Conservation (phyloP, 176 grass and related monocot species). For the Pontederia paniculata region DNA sequence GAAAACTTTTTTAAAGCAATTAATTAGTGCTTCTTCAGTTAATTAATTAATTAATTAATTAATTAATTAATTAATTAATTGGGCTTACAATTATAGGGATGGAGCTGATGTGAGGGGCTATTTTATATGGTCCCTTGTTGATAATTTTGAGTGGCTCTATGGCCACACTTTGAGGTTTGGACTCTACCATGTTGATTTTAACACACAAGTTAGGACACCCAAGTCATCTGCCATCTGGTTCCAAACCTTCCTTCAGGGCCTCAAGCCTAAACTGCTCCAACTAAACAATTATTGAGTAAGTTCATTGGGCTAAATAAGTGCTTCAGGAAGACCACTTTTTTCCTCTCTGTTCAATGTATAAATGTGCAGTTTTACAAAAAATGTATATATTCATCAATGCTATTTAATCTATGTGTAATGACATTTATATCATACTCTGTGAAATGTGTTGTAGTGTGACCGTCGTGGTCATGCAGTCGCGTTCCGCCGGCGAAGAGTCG, state of each 20-base stretch:
- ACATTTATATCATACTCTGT: too few species aligned
- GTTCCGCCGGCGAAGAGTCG: too few species aligned
- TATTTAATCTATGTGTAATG: too few species aligned
- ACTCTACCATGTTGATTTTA: constrained; percentile 39
- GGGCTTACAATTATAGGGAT: constrained; percentile 24
- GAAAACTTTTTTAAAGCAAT: not conserved
- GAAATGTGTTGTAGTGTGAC: too few species aligned
- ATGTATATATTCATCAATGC: too few species aligned
- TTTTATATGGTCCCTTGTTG: constrained; percentile 50
- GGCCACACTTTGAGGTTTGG: constrained; percentile 43
- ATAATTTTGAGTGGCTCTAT: constrained; percentile 50
- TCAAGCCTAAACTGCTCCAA: not conserved
- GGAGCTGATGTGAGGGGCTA: constrained; percentile 59
- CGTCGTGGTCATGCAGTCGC: too few species aligned
- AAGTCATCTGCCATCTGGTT: constrained; percentile 42
- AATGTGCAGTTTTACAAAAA: too few species aligned
- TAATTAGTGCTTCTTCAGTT: constrained; percentile 1
- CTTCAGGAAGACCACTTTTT: too few species aligned
- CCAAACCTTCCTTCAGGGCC: constrained; percentile 33
- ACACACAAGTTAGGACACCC: constrained; percentile 32
- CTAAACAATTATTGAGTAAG: too few species aligned
- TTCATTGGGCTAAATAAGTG: too few species aligned
- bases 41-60: not conserved
- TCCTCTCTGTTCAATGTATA: too few species aligned
- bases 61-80: not conserved